Base-by-base conservation (phyloP, 345 rosid species). In the Brassica nigra region DNA sequence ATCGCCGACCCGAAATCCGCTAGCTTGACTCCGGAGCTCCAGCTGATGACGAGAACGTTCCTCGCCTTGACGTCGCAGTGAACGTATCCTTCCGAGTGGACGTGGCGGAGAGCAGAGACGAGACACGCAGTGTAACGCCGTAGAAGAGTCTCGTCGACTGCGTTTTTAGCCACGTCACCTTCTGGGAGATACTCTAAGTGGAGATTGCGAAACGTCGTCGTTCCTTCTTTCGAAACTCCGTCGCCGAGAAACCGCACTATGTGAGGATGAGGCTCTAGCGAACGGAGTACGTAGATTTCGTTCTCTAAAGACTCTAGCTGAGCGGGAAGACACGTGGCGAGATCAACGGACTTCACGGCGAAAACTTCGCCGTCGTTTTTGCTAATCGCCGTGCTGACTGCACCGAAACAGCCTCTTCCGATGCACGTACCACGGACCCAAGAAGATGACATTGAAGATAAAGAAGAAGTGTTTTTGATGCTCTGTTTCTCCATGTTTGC, bases 1-100 rank as follows among this genome's bases (percentile, higher is more conserved):
- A 82, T 34, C 69, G 94, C 89, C 0, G 94, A 85, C 3, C 97
- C 97, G 70, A 92, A 92, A 84, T 92, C 97, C n/a, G 89, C 95
- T 65, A 92, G 86, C 82, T 92, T 92, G 78, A 94, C 81, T 1
- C 81, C 84, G 49, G 77, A 76, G 78, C 76, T 36, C 2, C 59
- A 73, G 61, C 81, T 83, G n/a, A 90, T 84, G n/a, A 92, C 83
- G 31, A 92, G 85, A 7, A 90, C 74, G 72, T 92, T 92, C 74
- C 65, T 85, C 0, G 95, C 92, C 74, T 92, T 90, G 30, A 92
- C 89, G 61, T 92, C 95, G 55, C 97, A 88, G 86, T 92, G 97
- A 1, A 88, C 94, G 64, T 85, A 80, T 76, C 92, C 89, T n/a
- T 76, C 61, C 0, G 83, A 76, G 83, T 92, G 97, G 6, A 89